These are phyloP conservation scores for Termitomyces heimii DNA, from an alignment of 768 basidiomycete genomes.

Conservation along the genomic window DNA sequence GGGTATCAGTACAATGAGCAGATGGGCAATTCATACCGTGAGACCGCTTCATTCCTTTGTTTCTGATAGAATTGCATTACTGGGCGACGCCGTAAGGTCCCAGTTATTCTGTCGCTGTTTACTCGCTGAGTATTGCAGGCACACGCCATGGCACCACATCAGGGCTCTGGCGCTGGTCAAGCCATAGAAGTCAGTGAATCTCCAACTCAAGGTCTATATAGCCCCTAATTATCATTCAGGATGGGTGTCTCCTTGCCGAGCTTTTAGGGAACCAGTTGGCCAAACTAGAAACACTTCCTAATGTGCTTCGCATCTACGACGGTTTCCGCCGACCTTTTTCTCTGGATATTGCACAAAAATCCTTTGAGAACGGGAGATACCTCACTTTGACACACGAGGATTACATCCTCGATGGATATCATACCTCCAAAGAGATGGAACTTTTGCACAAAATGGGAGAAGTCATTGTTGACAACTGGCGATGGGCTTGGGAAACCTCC, in stretches of 20 bases:
- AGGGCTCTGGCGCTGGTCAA: slow-evolving; percentile 45
- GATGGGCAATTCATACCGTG: slow-evolving; percentile 40
- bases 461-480: slow-evolving; percentile 29
- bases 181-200: slow-evolving; percentile 32
- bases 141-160: slow-evolving; percentile 41
- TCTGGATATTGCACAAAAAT: slow-evolving; percentile 17
- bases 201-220: not conserved
- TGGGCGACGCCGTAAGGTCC: slow-evolving; percentile 41
- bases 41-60: slow-evolving; percentile 32
- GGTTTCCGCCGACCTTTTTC: slow-evolving; percentile 31
- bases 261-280: slow-evolving; percentile 16
- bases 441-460: slow-evolving; percentile 21
- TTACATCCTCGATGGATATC: slow-evolving; percentile 15
- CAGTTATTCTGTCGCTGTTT: not conserved
- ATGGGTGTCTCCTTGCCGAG: slow-evolving; percentile 29
- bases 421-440: slow-evolving; percentile 10
- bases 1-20: slow-evolving; percentile 14
- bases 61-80: slow-evolving; percentile 32
- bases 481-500: slow-evolving; percentile 35
- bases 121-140: slow-evolving; percentile 17
- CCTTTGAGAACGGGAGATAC: slow-evolving; percentile 12
- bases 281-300: slow-evolving; percentile 13
- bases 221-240: slow-evolving; percentile 17
- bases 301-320: slow-evolving; percentile 25
- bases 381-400: slow-evolving; percentile 15